These are phyloP conservation scores for Tetracentron sinense DNA, from an alignment of 164 flowering plant species.

Conservation along the genomic window DNA sequence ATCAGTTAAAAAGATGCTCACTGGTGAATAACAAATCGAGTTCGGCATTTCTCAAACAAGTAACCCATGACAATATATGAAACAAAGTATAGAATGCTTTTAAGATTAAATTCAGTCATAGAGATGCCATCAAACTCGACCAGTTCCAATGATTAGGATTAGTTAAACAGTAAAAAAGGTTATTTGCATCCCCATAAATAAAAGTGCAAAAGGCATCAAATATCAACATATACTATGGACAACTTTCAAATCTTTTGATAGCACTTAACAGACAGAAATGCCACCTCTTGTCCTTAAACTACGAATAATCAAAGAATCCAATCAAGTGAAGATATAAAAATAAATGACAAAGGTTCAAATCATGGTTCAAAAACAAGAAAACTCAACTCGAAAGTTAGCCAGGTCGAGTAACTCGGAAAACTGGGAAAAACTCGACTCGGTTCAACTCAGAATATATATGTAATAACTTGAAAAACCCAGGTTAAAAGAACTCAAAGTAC, in stretches of 20 bases:
- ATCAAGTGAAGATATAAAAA: background rate
- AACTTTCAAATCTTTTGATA: background rate
- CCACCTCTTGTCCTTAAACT: background rate
- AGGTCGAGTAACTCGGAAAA: too few species aligned
- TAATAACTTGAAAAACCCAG: too few species aligned
- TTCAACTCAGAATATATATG: too few species aligned
- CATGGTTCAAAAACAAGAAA: background rate
- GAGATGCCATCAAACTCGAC: background rate
- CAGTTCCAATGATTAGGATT: background rate
- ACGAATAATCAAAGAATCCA: background rate
- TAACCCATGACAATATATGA: constrained; percentile 2
- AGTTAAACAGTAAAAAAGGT: too few species aligned
- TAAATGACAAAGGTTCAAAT: background rate
- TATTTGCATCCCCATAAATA: background rate
- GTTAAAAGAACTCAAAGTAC: too few species aligned
- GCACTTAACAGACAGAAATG: too few species aligned
- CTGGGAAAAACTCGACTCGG: too few species aligned
- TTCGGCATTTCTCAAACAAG: constrained; percentile 5
- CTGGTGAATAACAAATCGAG: background rate
- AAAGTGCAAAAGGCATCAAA: background rate
- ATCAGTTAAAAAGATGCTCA: background rate
- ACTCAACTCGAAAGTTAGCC: too few species aligned
- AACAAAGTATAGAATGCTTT: background rate
- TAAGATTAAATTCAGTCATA: background rate
- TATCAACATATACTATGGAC: background rate